A percentile compares a stretch with the other conserved stretches of the same genome.
phyloP scores from a whole-genome alignment of 805 yeast species.

The Lipomyces chichibuensis region DNA sequence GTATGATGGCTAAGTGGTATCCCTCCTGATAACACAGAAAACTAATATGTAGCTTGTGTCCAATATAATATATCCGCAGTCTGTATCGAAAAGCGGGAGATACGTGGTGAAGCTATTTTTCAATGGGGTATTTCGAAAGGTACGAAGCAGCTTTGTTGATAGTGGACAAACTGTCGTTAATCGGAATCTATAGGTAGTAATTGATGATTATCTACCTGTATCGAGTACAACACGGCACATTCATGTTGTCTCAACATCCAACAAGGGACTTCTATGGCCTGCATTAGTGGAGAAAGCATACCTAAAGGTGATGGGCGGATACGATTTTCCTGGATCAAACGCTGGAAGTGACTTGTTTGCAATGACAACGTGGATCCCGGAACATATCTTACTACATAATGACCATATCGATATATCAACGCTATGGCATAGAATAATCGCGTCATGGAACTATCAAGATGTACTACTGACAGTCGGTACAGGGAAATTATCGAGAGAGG shows the following conservation, averaged over 20 bases:
- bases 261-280: constrained; percentile 55
- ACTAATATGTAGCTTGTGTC: constrained; percentile 26
- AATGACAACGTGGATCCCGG: constrained; percentile 76
- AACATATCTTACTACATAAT: constrained; percentile 47
- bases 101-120: constrained; percentile 52
- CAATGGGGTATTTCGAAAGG: constrained; percentile 58
- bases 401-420: constrained; percentile 25
- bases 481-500: constrained; percentile 47
- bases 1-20: neutral
- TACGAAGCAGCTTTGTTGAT: neutral
- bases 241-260: constrained; percentile 46
- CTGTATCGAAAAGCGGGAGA: constrained; percentile 39
- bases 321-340: constrained; percentile 72
- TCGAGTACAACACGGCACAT: constrained; percentile 24
- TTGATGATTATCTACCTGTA: constrained; percentile 55
- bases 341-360: constrained; percentile 69
- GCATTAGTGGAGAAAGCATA: constrained; percentile 79
- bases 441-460: constrained; percentile 43
- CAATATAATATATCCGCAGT: constrained; percentile 37
- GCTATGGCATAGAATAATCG: constrained; percentile 46
- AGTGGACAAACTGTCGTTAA: neutral
- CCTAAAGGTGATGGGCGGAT: constrained; percentile 62
- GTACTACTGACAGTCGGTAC: constrained; percentile 72
- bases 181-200: constrained; percentile 39
- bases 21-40: neutral